Evolutionary conservation across 805 yeast genomes (phyloP), one percentile per base, ranked within the genome.

Genomic region (Cyberlindnera xishuangbannaensis): DNA sequence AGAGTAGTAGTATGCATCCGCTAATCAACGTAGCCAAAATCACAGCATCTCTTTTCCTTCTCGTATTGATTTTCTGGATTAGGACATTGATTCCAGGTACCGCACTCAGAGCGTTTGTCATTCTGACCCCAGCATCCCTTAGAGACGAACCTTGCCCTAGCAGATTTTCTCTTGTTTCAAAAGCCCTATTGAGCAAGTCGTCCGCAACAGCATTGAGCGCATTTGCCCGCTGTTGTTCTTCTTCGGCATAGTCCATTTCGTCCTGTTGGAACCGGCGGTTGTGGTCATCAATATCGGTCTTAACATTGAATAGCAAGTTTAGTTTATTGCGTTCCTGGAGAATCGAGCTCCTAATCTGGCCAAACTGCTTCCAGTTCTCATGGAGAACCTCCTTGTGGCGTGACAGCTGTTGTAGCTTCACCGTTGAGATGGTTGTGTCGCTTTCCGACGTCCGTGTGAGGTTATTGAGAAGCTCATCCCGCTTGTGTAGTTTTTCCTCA

Each of bases 121-220:
- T 62, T 37, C 75, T 69, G 36, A 72, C 67, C 42, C 80, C 83
- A 5, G 92, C 83, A 39, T 65, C 73, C 36, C 67, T 65, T 33
- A 92, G 64, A 7, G 71, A 55, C 24, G 69, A 71, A 39, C 90
- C 68, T 61, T 92, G 98, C 30, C 78, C 67, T 28, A 71, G 45
- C 33, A 92, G 70, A 50, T 84, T 94, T 40, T 88, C 97, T 37
- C 97, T 67, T 0, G 97, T 87, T 45, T 83, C 84, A 61, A 75
- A 81, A 1, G 96, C 97, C 53, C 82, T 88, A n/a, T 72, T 71
- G 24, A 90, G 68, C 37, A 92, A 64, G 27, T 81, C 62, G 53
- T 92, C 97, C 12, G 95, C 84, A 32, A 87, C 64, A 27, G 69
- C 67, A 53, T 86, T 78, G 27, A 92, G 77, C 32, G 68, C 67